Evolutionary conservation across 208 protist genomes (phyloP).

Genomic region (Trypanosoma theileri): DNA sequence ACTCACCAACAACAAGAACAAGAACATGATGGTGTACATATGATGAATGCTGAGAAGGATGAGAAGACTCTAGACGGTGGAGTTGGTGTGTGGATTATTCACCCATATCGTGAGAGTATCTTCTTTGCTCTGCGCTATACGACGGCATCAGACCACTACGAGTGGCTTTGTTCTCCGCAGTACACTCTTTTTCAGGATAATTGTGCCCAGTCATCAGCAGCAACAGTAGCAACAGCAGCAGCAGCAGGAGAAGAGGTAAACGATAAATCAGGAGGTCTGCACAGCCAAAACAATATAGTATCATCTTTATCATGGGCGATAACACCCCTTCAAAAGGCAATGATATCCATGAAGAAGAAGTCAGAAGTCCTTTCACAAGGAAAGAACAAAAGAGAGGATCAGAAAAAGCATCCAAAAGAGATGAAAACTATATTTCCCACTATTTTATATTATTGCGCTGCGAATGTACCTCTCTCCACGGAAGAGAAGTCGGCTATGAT

Average conservation of each 20-base stretch:
- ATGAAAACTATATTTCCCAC: constrained; percentile 10
- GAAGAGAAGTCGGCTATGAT: constrained; percentile 11
- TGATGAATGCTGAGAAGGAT: background rate
- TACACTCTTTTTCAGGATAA: background rate
- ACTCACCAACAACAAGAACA: background rate
- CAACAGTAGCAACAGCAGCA: background rate
- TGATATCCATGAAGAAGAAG: background rate
- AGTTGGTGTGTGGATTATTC: constrained; percentile 30
- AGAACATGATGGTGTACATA: background rate
- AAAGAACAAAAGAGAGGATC: background rate
- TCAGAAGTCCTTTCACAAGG: background rate
- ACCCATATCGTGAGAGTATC: constrained; percentile 24
- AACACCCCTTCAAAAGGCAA: background rate
- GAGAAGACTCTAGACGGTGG: background rate
- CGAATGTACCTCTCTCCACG: background rate
- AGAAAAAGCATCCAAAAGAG: background rate
- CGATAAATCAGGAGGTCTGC: background rate
- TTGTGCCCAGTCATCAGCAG: too few relatives aligned
- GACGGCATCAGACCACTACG: constrained; percentile 5
- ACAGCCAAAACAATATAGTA: too few relatives aligned
- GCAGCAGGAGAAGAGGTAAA: background rate
- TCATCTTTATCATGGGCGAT: constrained; percentile 16
- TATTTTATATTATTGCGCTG: constrained; percentile 22
- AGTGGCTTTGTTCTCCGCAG: constrained; percentile 20
- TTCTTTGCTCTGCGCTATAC: constrained; percentile 27